A percentile compares a stretch with the other conserved stretches of the same genome.
phyloP scores from a whole-genome alignment of 2,329 filamentous ascomycete species.

The Fusarium sp. region DNA sequence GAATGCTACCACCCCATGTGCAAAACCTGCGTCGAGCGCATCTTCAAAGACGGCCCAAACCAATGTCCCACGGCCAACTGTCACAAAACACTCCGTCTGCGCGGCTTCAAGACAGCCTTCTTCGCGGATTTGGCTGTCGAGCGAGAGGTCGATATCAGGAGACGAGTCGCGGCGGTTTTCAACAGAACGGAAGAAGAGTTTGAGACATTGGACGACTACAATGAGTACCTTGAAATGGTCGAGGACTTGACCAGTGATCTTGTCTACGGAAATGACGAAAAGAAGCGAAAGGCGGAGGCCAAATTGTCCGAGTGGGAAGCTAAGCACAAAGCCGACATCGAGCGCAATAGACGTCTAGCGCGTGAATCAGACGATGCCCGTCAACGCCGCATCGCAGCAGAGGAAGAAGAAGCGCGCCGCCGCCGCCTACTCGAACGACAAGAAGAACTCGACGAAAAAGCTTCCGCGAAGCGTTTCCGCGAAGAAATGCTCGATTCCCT shows the following conservation, averaged over 20 bases:
- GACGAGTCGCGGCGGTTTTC: conserved; percentile 81
- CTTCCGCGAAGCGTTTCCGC: conserved; percentile 70
- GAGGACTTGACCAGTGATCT: conserved; percentile 92
- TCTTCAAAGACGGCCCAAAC: conserved; percentile 91
- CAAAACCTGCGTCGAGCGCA: conserved; percentile 91
- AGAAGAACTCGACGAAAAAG: conserved; percentile 77
- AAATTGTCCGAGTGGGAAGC: conserved; percentile 72
- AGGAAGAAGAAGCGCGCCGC: conserved; percentile 71
- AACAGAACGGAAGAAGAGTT: conserved; percentile 94
- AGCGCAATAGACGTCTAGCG: conserved; percentile 67
- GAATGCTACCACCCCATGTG: conserved; percentile 99
- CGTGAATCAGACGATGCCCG: conserved; percentile 66
- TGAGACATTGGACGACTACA: conserved; percentile 82
- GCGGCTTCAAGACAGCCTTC: conserved; percentile 86
- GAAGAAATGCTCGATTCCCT: conserved; percentile 78
- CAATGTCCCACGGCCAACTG: conserved; percentile 93
- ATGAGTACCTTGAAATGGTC: conserved; percentile 93
- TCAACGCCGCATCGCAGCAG: conserved; percentile 67
- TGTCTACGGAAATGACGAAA: conserved; percentile 75
- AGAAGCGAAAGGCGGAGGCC: conserved; percentile 60
- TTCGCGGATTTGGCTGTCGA: conserved; percentile 91
- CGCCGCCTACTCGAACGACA: conserved; percentile 70
- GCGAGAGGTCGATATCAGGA: conserved; percentile 91
- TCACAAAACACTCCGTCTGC: conserved; percentile 84
- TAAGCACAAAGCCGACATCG: conserved; percentile 75